A percentile compares a stretch with the other conserved stretches of the same genome.
phyloP scores from a whole-genome alignment of 331 rosid species.

The Arachis monticola region DNA sequence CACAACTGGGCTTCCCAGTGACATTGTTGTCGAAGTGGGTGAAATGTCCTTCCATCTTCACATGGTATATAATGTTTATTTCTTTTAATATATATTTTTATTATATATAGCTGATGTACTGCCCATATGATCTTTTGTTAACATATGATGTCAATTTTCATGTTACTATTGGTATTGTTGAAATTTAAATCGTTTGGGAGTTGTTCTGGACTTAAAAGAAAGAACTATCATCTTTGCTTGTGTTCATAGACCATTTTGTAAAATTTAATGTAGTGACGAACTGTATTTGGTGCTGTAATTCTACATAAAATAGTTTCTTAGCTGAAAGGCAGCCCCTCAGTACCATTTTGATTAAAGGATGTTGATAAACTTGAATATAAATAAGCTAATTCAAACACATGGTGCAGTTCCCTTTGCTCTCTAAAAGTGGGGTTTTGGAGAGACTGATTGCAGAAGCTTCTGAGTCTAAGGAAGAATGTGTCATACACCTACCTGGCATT shows the following conservation, averaged over 20 bases:
- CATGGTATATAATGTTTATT: conserved; percentile 66
- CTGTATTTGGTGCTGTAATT: conserved; percentile 1
- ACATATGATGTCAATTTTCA: conserved; percentile 4
- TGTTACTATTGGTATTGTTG: conserved; percentile 9
- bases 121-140: conserved; percentile 1
- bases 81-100: conserved; percentile 5
- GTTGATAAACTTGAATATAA: conserved; percentile 10
- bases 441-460: conserved; percentile 79
- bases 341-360: conserved; percentile 4
- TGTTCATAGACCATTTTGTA: conserved; percentile 1
- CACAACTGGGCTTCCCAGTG: conserved; percentile 97
- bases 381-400: conserved; percentile 15
- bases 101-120: conserved; percentile 31
- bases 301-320: conserved; percentile 13
- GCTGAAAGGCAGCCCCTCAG: not conserved
- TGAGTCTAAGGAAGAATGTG: conserved; percentile 74
- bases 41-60: conserved; percentile 99
- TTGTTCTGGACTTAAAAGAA: not conserved
- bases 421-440: conserved; percentile 93
- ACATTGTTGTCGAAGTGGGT: conserved; percentile 87
- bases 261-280: conserved; percentile 12
- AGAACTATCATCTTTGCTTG: not conserved
- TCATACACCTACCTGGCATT: conserved; percentile 62
- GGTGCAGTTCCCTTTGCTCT: conserved; percentile 98
- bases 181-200: not conserved